Evolutionary conservation across 192 early-diverging fungal species (phyloP).

Genomic region (Linnemannia zychae): DNA sequence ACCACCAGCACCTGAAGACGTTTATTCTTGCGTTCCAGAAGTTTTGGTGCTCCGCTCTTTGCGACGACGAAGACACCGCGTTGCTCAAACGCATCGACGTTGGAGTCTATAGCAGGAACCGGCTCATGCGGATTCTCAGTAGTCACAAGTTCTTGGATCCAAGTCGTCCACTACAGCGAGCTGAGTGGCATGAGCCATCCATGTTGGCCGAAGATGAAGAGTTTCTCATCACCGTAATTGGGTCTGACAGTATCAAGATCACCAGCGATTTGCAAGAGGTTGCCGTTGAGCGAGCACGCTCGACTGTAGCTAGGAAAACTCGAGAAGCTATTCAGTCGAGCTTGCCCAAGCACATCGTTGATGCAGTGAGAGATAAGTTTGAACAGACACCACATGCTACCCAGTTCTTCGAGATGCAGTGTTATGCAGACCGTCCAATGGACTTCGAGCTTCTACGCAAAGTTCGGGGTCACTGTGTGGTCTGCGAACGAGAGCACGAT

Average conservation of each 20-base stretch:
- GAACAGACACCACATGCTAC: neutral
- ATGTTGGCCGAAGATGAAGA: constrained; percentile 17
- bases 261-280: neutral
- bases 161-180: constrained; percentile 1
- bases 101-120: constrained; percentile 22
- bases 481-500: constrained; percentile 22
- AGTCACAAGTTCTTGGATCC: constrained; percentile 17
- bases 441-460: constrained; percentile 11
- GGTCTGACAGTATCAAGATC: constrained; percentile 14
- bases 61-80: neutral
- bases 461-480: constrained; percentile 11
- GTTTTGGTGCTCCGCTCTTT: neutral
- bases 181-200: constrained; percentile 23
- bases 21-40: constrained; percentile 13
- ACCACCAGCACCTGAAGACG: constrained; percentile 15
- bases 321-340: neutral
- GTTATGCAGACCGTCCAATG: constrained; percentile 1
- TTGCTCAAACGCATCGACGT: constrained; percentile 25
- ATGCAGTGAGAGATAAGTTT: constrained; percentile 25
- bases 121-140: constrained; percentile 25
- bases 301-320: neutral
- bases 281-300: neutral
- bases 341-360: constrained; percentile 11
- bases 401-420: constrained; percentile 14
- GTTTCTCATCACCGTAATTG: constrained; percentile 23